A percentile compares a stretch with the other conserved stretches of the same genome.
These are phyloP conservation scores for Chalaropsis ovoidea DNA, from an alignment of 2,329 filamentous ascomycete species.

Conservation along the genomic window DNA sequence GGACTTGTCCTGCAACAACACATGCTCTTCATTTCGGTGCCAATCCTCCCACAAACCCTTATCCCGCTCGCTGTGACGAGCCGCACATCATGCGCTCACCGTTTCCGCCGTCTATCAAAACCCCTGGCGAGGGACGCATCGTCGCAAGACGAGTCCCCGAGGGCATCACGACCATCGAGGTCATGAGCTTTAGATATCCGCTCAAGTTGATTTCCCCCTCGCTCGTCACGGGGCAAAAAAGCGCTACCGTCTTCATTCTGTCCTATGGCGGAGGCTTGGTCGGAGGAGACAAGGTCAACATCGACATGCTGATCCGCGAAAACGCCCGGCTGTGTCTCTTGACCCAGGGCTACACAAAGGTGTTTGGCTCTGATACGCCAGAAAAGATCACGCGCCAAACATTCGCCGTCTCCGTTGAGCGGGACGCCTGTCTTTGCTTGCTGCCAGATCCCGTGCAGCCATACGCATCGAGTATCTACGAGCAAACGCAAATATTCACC, in stretches of 20 bases:
- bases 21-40: no score
- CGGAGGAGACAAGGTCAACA: conserved; percentile 69
- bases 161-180: conserved; percentile 58
- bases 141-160: conserved; percentile 63
- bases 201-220: conserved; percentile 83
- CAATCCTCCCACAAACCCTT: no score
- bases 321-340: conserved; percentile 57
- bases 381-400: conserved; percentile 49
- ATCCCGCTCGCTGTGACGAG: no score
- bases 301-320: conserved; percentile 56
- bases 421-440: conserved; percentile 49
- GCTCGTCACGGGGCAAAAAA: conserved; percentile 51
- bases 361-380: conserved; percentile 66
- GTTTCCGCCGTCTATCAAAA: conserved; percentile 62
- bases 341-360: conserved; percentile 80
- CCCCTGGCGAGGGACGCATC: conserved; percentile 68
- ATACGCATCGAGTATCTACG: conserved; percentile 72
- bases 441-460: conserved; percentile 91
- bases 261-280: conserved; percentile 93
- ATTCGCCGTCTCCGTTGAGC: conserved; percentile 42
- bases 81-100: conserved; percentile 48
- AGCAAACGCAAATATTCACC: conserved; percentile 71
- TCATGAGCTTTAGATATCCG: conserved; percentile 82
- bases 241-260: conserved; percentile 75
- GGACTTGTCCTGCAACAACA: no score